Evolutionary conservation across 257 asterid genomes (phyloP), one percentile per base, ranked within the genome.

Genomic region (Solanum chmielewskii): DNA sequence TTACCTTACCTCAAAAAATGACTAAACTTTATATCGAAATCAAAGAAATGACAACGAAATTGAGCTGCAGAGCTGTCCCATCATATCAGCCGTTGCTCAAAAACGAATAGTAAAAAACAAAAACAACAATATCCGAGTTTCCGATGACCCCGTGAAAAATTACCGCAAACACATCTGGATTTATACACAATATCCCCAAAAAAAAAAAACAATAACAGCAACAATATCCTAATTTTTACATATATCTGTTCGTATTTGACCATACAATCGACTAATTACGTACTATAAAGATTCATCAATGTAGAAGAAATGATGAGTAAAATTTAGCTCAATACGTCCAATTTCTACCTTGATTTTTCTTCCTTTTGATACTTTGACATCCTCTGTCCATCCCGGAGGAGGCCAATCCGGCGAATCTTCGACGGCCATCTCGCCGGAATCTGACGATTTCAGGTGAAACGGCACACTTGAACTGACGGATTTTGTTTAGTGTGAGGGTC

Each of bases 301-400:
- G 10, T 7, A 52, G 59, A 78, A 45, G 37, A 75, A 83, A 71
- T 73, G 82, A 74, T 74, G 31, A 39, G 82, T 74, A 37, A 37
- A 74, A 5, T 74, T 74, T 39, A 74, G 59, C 41, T 78, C 39
- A 3, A 33, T 41, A 7, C 82, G 4, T 12, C n/a, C 20, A 16
- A 18, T 78, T 77, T 44, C 18, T 25, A 95, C 98, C 95, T 93
- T 93, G 85, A 87, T 81, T 87, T 90, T 95, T 85, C 90, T 89
- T 84, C 98, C 97, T 42, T 91, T 88, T 18, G 83, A 89, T 87
- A 89, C 83, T 81, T 91, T 91, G 81, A 91, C 84, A 86, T 90
- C 88, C 92, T 90, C 92, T 20, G 85, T 87, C 90, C 93, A 94
- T 21, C 97, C 96, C 2, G 92, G 88, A 73, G 98, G 98, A 87